Evolutionary conservation across 2,329 filamentous ascomycete genomes (phyloP).

Genomic region (Pseudopyricularia javanii): DNA sequence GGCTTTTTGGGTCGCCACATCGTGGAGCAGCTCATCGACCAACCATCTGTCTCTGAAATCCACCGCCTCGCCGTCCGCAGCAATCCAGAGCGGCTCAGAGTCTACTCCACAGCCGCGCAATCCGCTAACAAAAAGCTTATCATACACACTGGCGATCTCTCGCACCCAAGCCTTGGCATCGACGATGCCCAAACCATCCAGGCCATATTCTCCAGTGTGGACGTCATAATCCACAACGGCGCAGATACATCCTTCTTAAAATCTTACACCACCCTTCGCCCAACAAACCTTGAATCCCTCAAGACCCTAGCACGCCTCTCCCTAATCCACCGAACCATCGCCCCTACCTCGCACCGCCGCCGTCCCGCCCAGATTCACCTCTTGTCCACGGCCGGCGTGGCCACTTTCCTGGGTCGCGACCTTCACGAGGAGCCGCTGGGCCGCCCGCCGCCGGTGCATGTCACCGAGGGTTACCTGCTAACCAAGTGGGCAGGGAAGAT

Average conservation of each 20-base stretch:
- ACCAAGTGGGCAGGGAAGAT: background rate
- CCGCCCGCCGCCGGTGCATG: background rate
- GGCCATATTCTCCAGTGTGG: background rate
- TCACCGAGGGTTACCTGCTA: background rate
- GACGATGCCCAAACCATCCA: background rate
- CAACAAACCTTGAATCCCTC: conserved; percentile 17
- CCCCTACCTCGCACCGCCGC: background rate
- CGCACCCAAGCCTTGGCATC: conserved; percentile 1
- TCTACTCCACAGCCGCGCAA: no score
- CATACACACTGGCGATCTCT: background rate
- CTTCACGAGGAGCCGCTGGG: background rate
- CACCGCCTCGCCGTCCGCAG: conserved; percentile 1
- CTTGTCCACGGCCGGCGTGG: conserved; percentile 16
- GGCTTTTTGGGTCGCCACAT: conserved; percentile 14
- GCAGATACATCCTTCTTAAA: conserved; percentile 21
- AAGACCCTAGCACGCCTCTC: conserved; percentile 11
- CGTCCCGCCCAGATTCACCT: conserved; percentile 21
- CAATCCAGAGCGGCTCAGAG: background rate
- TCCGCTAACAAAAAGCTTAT: background rate
- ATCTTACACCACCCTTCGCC: conserved; percentile 14
- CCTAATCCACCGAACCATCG: conserved; percentile 6
- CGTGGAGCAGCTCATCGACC: background rate
- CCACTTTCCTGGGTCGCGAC: conserved; percentile 13
- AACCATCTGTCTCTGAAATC: background rate
- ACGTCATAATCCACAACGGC: conserved; percentile 29